phyloP scores from a whole-genome alignment of 208 protist species.

The Giardia muris region DNA sequence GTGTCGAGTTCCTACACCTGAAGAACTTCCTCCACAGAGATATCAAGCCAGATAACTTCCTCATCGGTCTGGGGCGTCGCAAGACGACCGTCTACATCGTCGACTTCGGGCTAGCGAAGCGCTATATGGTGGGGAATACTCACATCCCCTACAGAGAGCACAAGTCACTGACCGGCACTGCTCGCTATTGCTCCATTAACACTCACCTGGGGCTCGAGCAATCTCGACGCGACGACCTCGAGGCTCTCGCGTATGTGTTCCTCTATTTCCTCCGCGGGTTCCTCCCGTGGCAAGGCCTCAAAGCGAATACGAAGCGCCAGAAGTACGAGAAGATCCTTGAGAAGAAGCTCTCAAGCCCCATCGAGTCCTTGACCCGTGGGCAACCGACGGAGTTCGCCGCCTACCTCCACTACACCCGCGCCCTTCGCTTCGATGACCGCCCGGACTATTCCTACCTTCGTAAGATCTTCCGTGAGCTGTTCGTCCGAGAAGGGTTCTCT shows the following conservation, averaged over 20 bases:
- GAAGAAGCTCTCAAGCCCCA: constrained; percentile 76
- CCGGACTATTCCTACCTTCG: constrained; percentile 92
- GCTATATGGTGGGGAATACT: constrained; percentile 84
- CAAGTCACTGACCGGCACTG: constrained; percentile 94
- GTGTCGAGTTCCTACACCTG: constrained; percentile 85
- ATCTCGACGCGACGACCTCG: constrained; percentile 80
- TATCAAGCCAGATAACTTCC: constrained; percentile 91
- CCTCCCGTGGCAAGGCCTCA: constrained; percentile 86
- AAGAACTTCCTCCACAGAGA: constrained; percentile 89
- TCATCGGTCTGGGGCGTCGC: constrained; percentile 73
- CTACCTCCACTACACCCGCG: constrained; percentile 84
- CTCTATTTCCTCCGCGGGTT: constrained; percentile 92
- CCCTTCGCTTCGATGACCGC: constrained; percentile 87
- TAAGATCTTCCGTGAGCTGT: constrained; percentile 89
- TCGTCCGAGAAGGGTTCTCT: constrained; percentile 78
- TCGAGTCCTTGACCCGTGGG: constrained; percentile 76
- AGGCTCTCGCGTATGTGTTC: constrained; percentile 92
- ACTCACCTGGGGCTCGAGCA: constrained; percentile 91
- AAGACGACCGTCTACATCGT: constrained; percentile 70
- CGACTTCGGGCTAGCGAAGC: constrained; percentile 96
- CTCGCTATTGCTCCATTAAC: constrained; percentile 94
- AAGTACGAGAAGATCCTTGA: constrained; percentile 93
- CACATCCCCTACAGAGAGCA: constrained; percentile 97
- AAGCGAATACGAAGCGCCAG: constrained; percentile 79
- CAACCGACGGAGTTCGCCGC: constrained; percentile 68